Evolutionary conservation across 305 asterid genomes (phyloP).

Genomic region (Fraxinus velutina): DNA sequence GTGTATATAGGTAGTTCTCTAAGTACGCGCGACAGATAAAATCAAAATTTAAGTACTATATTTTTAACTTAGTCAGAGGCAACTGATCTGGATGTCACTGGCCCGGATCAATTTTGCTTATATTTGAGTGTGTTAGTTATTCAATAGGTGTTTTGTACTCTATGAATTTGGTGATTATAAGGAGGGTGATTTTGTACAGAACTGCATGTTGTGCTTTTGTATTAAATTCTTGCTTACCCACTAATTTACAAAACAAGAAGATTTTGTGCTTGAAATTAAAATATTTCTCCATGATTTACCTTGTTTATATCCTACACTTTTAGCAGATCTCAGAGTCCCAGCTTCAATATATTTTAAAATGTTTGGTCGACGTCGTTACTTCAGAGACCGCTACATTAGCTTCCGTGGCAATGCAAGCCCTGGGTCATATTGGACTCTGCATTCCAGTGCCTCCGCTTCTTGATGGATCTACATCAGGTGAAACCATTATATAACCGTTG

Average conservation of each 20-base stretch:
- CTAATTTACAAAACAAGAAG: constrained; percentile 5
- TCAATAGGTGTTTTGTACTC: constrained; percentile 10
- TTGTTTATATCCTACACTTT: constrained; percentile 22
- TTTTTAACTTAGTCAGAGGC: constrained; percentile 15
- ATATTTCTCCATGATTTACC: constrained; percentile 13
- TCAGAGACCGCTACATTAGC: constrained; percentile 71
- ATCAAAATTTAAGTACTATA: not conserved
- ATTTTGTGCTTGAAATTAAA: constrained; percentile 23
- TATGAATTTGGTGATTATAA: not conserved
- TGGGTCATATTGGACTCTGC: constrained; percentile 94
- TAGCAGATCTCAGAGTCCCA: constrained; percentile 66
- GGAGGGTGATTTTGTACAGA: not conserved
- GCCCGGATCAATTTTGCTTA: constrained; percentile 1
- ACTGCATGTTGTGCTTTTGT: constrained; percentile 5
- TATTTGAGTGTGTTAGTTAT: constrained; percentile 3
- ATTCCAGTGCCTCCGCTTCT: constrained; percentile 66
- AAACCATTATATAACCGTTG: constrained; percentile 26
- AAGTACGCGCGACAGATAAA: not conserved
- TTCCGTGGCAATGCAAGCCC: constrained; percentile 85
- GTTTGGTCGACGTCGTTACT: constrained; percentile 69
- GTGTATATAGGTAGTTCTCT: not conserved
- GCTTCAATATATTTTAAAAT: constrained; percentile 70
- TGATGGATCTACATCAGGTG: constrained; percentile 67
- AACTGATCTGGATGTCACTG: not conserved
- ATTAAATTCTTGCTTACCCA: not conserved